Percentiles rank a stretch among this genome's conserved stretches.
phyloP scores from a whole-genome alignment of 805 yeast genomes.

The Hemisphaericaspora nanyangensis region DNA sequence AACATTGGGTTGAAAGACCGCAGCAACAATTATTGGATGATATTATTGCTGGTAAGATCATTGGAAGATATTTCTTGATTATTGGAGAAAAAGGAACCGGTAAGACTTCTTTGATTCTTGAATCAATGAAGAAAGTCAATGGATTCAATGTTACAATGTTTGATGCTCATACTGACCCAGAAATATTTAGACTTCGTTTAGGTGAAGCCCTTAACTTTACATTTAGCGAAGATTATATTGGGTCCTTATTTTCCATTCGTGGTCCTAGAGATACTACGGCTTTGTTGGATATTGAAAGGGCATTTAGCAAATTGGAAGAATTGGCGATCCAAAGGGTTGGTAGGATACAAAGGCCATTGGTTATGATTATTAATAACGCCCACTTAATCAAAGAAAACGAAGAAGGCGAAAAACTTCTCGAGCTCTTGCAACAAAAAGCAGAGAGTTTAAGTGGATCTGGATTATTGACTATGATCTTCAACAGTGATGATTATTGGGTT shows the following conservation, averaged over 20 bases:
- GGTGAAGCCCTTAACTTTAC: slow-evolving; percentile 74
- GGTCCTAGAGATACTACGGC: slow-evolving; percentile 89
- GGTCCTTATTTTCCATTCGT: slow-evolving; percentile 71
- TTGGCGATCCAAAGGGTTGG: slow-evolving; percentile 54
- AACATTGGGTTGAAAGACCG: slow-evolving; percentile 62
- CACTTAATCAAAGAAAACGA: slow-evolving; percentile 75
- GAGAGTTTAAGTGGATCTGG: slow-evolving; percentile 74
- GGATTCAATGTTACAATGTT: slow-evolving; percentile 65
- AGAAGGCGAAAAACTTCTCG: slow-evolving; percentile 67
- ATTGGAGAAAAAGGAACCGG: slow-evolving; percentile 90
- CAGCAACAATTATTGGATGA: slow-evolving; percentile 65
- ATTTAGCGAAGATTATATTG: slow-evolving; percentile 78
- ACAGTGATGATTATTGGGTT: slow-evolving; percentile 84
- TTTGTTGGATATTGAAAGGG: slow-evolving; percentile 75
- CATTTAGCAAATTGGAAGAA: slow-evolving; percentile 70
- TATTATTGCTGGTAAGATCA: slow-evolving; percentile 57
- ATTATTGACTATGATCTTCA: slow-evolving; percentile 64
- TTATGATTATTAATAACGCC: slow-evolving; percentile 67
- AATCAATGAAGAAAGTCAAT: slow-evolving; percentile 59
- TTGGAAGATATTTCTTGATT: slow-evolving; percentile 66
- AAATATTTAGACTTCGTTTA: slow-evolving; percentile 68
- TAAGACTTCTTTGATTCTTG: slow-evolving; percentile 70
- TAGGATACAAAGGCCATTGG: slow-evolving; percentile 49
- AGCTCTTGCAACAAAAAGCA: slow-evolving; percentile 78
- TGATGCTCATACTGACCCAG: slow-evolving; percentile 86